Evolutionary conservation across 2,329 filamentous ascomycete species (phyloP).

Genomic region (Acarospora socialis): DNA sequence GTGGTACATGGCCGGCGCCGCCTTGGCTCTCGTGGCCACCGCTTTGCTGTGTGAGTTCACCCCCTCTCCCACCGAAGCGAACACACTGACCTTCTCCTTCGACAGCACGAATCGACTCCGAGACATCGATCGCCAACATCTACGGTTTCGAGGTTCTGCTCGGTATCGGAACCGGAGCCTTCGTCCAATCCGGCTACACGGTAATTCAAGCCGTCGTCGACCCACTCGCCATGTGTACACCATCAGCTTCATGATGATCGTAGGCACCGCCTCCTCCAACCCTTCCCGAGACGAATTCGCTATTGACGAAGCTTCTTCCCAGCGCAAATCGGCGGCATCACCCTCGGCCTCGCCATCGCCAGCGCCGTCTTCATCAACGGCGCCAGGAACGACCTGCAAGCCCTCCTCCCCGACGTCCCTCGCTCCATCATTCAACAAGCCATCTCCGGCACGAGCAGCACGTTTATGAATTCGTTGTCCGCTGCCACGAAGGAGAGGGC

Average conservation of each 20-base stretch:
- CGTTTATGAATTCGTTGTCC: background rate
- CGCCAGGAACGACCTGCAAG: too few species aligned
- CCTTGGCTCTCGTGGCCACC: slow-evolving; percentile 11
- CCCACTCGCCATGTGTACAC: too few species aligned
- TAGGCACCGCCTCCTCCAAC: too few species aligned
- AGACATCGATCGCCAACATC: slow-evolving; percentile 13
- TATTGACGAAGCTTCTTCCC: too few species aligned
- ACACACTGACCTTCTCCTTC: background rate
- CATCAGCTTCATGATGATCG: too few species aligned
- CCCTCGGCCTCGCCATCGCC: too few species aligned
- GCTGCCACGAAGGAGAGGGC: background rate
- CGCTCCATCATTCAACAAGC: too few species aligned
- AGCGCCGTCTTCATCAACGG: too few species aligned
- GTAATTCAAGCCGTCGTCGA: slow-evolving; percentile 13
- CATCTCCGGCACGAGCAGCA: background rate
- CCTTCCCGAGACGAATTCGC: too few species aligned
- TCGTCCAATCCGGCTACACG: slow-evolving; percentile 13
- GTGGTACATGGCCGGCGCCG: slow-evolving; percentile 15
- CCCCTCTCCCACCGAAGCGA: slow-evolving; percentile 1
- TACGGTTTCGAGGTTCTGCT: slow-evolving; percentile 18
- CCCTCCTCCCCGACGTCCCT: too few species aligned
- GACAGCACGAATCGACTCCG: slow-evolving; percentile 1
- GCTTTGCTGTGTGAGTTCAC: too few species aligned
- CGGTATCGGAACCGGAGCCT: slow-evolving; percentile 15
- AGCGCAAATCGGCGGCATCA: too few species aligned